Evolutionary conservation across 306 rosid genomes (phyloP), one percentile per base, ranked within the genome.

Genomic region (Parietaria judaica): DNA sequence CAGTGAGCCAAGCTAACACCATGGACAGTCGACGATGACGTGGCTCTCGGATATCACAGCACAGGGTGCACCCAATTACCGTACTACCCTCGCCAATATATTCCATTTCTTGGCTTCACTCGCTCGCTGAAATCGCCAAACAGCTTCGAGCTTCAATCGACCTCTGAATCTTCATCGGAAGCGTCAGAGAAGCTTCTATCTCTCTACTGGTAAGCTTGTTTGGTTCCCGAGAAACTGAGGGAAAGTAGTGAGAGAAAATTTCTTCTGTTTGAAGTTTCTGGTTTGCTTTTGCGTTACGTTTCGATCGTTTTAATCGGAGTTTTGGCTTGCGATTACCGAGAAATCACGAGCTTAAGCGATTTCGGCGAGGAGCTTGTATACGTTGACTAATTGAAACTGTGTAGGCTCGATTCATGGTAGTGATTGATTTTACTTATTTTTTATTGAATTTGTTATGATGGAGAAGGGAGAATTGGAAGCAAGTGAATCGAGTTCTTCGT

Each of bases 131-230:
- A 56, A 56, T 15, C 64, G 31, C 11, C 48, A 37, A 46, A 14
- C 8, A 8, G 5, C 45, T 12, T 8, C 53, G 2, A 49, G 49
- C 13, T 4, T 3, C 49, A 23, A 17, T 35, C 17, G 45, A 12
- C 14, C 13, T 11, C 44, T 54, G 23, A 54, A 35, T 48, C 65
- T 35, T 13, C 11, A 9, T 58, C 55, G 14, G 44, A 5, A 41
- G 9, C 9, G 0, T 41, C 9, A n/a, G n/a, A n/a, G n/a, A n/a
- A n/a, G n/a, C 3, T 3, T 43, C 37, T 39, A 17, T 56, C 58
- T 11, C 34, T 72, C 39, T 36, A 36, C 54, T 23, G 60, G 70
- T 70, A 39, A 70, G 75, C 5, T 49, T 31, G 66, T 39, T 60
- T 58, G 72, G 59, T 51, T 68, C 3, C 54, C 36, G 35, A 41